Evolutionary conservation across 2,329 filamentous ascomycete species (phyloP), one percentile per base, ranked within the genome.

Genomic region (Xylaria sp.): DNA sequence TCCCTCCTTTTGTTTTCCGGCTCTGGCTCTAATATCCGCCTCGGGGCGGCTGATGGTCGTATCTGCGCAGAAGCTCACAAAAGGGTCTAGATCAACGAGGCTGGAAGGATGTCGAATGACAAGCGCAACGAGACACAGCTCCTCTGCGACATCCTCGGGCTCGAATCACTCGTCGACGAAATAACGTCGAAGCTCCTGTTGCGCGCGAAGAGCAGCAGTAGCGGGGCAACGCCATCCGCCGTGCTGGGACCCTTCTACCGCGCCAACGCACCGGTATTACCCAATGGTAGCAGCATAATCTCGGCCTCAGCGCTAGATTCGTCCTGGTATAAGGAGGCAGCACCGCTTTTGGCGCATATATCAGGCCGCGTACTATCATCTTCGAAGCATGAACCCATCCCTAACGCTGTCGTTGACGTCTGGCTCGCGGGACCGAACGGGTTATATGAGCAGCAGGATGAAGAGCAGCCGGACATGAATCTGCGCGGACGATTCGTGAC

Each of bases 191-290:
- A 69, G 51, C 59, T 64, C 82, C 35, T 80, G 81, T 54, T 78
- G 83, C 19, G 92, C 89, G 4, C 83, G 86, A 3, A 87, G 86
- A 7, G 86, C 89, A 49, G 90, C 23, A 52, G 18, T 18, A 48
- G 49, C 2, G 23, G 54, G 4, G 49, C 85, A 9, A 94, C 90
- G 4, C 83, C 89, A 1, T 89, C 89, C 3, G 86, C 91, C 47
- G 91, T 96, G 65, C 82, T 96, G 0, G 91, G 91, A 0, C 91
- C 91, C 1, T 96, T 96, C 76, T 95, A 90, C 83, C 83, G 90
- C 4, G 80, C 84, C 49, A 82, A 92, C 66, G 85, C 90, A 0
- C 90, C 91, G 4, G 76, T 82, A 59, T 82, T 87, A 52, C 75
- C 84, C n/a, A 89, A 89, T 69, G 91, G 89, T 54, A 82, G 80